Evolutionary conservation across 1,284 basidiomycete genomes (phyloP), one percentile per base, ranked within the genome.

Genomic region (Wallemia mellicola): DNA sequence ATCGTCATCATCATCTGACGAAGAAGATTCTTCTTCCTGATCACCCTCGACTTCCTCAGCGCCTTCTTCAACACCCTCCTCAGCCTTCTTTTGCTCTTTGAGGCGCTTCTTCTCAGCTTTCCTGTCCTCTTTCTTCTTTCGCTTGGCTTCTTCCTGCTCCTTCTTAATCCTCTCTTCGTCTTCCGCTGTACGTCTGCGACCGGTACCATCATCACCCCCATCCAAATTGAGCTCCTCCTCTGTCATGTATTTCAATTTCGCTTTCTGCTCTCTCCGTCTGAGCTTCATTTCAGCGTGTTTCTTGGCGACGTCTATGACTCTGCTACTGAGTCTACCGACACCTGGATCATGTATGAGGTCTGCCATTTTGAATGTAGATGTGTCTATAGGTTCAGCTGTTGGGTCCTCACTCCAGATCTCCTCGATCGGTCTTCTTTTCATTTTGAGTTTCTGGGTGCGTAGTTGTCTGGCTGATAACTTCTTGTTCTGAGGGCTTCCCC

Each of bases 311-410:
- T 81, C 78, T 5, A 73, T 72, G 0, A 79, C 81, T 67, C 79
- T 82, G 64, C 75, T 80, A 65, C 82, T 83, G 55, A 83, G 72
- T 28, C 82, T 76, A 11, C 82, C 83, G 61, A 78, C 77, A 2
- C 81, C 80, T 1, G 75, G 80, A 65, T 85, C 82, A 27, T 74
- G 75, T 66, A 82, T 84, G 1, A 85, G 73, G 0, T 76, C 69
- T 17, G 80, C 78, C 82, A 85, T 85, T 2, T 80, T 83, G n/a
- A 81, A 71, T 1, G 75, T 72, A 0, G 81, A 83, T 19, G 82
- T 82, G 64, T 85, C 82, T 48, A 85, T 48, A 11, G 38, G 38
- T n/a, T 48, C 14, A 48, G 38, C 38, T 48, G 14, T n/a, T n/a
- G 38, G 38, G 22, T 48, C 38, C 5, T 48, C 38, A 22, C 38